Conservation (phyloP, 108 stramenopile species). For the Pseudonitzschia pungens region DNA sequence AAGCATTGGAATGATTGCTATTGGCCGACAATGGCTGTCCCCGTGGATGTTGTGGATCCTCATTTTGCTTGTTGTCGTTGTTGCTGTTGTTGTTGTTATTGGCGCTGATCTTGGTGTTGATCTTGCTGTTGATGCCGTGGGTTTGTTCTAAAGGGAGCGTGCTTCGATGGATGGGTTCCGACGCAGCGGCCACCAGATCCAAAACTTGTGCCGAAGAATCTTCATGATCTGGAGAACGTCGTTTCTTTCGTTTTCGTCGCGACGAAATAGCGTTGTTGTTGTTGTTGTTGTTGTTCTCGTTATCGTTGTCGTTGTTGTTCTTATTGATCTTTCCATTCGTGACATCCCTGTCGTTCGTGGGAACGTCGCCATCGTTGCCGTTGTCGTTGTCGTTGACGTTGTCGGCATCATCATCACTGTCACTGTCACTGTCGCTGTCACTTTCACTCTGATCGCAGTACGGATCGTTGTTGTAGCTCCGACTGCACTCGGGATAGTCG, state of each 20-base stretch:
- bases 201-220: neutral
- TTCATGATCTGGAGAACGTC: neutral
- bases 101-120: too few species aligned
- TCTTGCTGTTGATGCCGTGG: neutral
- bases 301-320: slow-evolving; percentile 7
- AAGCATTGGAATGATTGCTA: neutral
- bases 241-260: neutral
- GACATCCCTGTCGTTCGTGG: neutral
- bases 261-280: neutral
- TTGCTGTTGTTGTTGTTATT: neutral
- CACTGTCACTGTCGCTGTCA: slow-evolving; percentile 13
- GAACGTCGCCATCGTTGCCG: slow-evolving; percentile 8
- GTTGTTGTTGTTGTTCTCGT: neutral
- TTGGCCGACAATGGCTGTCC: neutral
- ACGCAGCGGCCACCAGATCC: neutral
- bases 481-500: slow-evolving; percentile 69
- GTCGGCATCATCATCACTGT: too few species aligned
- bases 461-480: slow-evolving; percentile 20
- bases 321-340: neutral
- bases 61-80: neutral
- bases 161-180: neutral
- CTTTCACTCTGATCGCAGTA: slow-evolving; percentile 23
- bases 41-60: neutral
- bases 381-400: neutral
- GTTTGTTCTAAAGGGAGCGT: neutral